These are phyloP conservation scores for Prosopis cineraria DNA, from an alignment of 306 rosid species.

Conservation along the genomic window DNA sequence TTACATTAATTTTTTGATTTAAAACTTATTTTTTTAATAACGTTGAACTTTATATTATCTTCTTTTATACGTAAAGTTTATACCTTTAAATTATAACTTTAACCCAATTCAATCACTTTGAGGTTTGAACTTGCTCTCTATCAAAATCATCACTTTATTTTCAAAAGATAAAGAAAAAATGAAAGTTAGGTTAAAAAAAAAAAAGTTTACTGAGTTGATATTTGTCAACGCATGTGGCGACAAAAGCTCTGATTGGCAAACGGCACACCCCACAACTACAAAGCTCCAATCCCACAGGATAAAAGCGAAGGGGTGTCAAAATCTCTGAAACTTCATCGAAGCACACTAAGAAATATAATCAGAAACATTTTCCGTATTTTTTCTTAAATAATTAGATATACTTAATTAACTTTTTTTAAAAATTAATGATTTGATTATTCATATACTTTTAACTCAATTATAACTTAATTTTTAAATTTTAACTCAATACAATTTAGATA, in stretches of 20 bases:
- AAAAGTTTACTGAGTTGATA: neutral
- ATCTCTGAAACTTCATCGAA: constrained; percentile 20
- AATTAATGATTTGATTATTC: too few relatives aligned
- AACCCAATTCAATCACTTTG: neutral
- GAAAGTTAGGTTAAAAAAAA: neutral
- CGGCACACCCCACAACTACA: neutral
- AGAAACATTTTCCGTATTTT: neutral
- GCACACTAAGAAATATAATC: neutral
- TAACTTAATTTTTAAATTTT: too few relatives aligned
- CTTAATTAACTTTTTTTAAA: too few relatives aligned
- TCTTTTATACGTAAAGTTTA: neutral
- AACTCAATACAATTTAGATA: too few relatives aligned
- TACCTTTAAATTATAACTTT: neutral
- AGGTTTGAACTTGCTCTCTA: neutral
- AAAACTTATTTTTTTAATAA: too few relatives aligned
- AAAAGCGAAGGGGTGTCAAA: too few relatives aligned
- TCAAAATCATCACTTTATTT: neutral
- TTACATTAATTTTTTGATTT: too few relatives aligned
- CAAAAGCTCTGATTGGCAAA: neutral
- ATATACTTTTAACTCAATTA: too few relatives aligned
- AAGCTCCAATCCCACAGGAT: neutral
- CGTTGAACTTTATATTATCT: neutral
- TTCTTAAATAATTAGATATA: neutral
- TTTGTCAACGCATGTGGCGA: neutral
- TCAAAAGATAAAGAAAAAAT: neutral